These are phyloP conservation scores for Trypanosoma cruzi DNA, from an alignment of 208 protist species.

Conservation along the genomic window DNA sequence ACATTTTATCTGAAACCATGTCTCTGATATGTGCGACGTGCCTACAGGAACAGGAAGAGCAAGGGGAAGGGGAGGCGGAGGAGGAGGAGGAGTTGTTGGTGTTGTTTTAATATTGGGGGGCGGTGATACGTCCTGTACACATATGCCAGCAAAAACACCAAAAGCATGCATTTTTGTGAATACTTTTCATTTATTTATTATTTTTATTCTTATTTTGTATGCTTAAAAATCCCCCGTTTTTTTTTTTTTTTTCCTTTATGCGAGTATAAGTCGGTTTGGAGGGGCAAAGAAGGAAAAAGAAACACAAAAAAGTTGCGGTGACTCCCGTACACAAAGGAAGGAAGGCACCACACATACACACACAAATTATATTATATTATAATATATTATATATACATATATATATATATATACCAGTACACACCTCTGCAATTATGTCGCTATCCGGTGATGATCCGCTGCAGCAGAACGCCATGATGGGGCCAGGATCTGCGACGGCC, in stretches of 20 bases:
- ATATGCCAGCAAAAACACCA: background rate
- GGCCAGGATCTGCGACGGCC: constrained; percentile 71
- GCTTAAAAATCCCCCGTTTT: too few relatives aligned
- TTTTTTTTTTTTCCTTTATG: too few relatives aligned
- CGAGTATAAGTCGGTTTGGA: too few relatives aligned
- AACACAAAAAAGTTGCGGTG: too few relatives aligned
- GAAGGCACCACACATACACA: constrained; percentile 12
- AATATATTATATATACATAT: too few relatives aligned
- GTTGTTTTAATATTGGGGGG: background rate
- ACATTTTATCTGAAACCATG: constrained; percentile 27
- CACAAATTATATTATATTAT: too few relatives aligned
- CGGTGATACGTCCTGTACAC: background rate
- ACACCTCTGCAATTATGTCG: constrained; percentile 50
- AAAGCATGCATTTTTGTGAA: too few relatives aligned
- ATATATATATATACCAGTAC: background rate
- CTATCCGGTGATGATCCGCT: constrained; percentile 57
- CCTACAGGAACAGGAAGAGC: background rate
- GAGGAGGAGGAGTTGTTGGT: background rate
- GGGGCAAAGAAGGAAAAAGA: too few relatives aligned
- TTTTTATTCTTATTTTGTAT: too few relatives aligned
- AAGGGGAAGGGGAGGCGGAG: background rate
- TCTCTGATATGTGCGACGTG: constrained; percentile 21
- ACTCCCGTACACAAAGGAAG: too few relatives aligned
- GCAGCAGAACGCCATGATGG: constrained; percentile 59
- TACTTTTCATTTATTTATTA: too few relatives aligned